Evolutionary conservation across 495 filamentous ascomycete genomes (phyloP), one percentile per base, ranked within the genome.

Genomic region (Neurospora sp.): DNA sequence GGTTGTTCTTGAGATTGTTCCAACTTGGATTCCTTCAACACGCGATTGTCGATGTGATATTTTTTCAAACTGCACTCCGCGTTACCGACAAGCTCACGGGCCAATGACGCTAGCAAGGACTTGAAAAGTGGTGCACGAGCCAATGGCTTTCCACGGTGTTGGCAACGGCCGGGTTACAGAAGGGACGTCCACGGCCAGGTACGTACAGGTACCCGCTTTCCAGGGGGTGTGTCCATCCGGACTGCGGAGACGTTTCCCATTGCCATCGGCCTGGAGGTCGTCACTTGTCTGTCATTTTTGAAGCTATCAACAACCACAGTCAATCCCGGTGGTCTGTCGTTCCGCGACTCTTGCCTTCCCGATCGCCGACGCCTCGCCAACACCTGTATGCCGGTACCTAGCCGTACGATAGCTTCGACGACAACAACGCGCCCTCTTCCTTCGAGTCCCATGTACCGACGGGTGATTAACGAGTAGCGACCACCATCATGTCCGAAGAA

Each of bases 401-500:
- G 53, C 53, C 14, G 53, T 35, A 14, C 27, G 22, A 65, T 65
- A 65, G 53, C 53, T 65, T 31, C 27, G 31, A 31, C 27, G 31
- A 65, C 27, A 37, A 65, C 27, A 37, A 8, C 53, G 53, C 53
- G 12, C 4, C 27, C 14, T 65, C 27, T 18, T 65, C 22, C 70
- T 18, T 35, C 31, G n/a, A 14, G 12, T 40, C 70, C 14, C 9
- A 27, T 71, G 42, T 59, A 8, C 38, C 18, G 44, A 31, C 27
- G 37, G 53, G 22, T 10, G n/a, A 71, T 71, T 68, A 35, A 12
- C 9, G 31, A 45, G 4, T 35, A 70, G 20, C 61, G n/a, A 27
- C 22, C 14, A 20, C 70, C 16, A 44, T 76, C 71, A 87, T 86
- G 81, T 89, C 90, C 70, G 90, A 93, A 75, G 90, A 89, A 72